Evolutionary conservation across 192 early-diverging fungal species (phyloP), one percentile per base, ranked within the genome.

Genomic region (Coemansia sp.): DNA sequence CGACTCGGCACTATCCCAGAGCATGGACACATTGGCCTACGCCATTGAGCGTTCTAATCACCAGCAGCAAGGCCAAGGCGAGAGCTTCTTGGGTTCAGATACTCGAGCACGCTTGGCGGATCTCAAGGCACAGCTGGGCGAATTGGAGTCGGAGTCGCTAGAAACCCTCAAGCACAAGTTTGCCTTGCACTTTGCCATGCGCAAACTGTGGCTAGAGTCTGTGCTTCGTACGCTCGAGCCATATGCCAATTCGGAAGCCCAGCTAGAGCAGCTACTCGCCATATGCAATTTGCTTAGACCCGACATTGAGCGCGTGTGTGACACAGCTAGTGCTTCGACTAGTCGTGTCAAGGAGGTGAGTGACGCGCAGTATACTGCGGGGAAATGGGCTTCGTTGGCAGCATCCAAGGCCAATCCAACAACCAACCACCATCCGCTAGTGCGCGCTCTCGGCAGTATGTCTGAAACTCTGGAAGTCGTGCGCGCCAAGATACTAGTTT

Each of bases 401-500:
- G 59, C 47, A 2, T 27, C 42, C 12, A 54, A 35, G 35, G 42
- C 6, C 9, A 7, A 9, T 11, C 4, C 27, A 12, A 9, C 53
- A 8, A n/a, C 27, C 12, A 39, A 9, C 15, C 17, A 40, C 25
- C 68, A 64, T 25, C 62, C 69, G 17, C 46, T 70, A 14, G 57
- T 56, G 2, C 73, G 73, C 1, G 24, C 62, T 31, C 64, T 82
- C 4, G 24, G 32, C 36, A 59, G 38, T 27, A 76, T 82, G 66
- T 11, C 70, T 2, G 61, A 64, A 6, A 29, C 60, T 1, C 38
- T 76, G 20, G 60, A 62, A 1, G 73, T 64, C 0, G 54, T 82
- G 4, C 41, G 59, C 10, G 70, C 79, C 20, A 82, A 82, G 25
- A 29, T 82, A 15, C 14, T 42, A 10, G 61, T 76, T 2, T 82